Percentiles rank a stretch among this genome's conserved stretches.
Conservation (phyloP, 1,139 yeast species). For the Zygosaccharomyces pseudobailii region DNA sequence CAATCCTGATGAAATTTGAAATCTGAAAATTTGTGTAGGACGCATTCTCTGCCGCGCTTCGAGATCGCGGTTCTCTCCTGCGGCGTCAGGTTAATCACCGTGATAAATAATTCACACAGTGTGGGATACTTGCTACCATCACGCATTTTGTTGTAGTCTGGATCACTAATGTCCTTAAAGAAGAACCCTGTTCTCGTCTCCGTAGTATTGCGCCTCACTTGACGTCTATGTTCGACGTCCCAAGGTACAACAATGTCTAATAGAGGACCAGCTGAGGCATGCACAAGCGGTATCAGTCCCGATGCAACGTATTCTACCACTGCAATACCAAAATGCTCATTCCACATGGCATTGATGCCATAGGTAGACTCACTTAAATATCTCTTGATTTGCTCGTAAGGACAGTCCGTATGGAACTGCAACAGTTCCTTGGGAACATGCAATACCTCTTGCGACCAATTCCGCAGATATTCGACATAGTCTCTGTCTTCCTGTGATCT, state of each 20-base stretch:
- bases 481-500: conserved; percentile 63
- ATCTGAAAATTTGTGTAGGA: conserved; percentile 63
- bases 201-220: conserved; percentile 26
- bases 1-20: conserved; percentile 56
- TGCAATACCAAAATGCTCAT: conserved; percentile 97
- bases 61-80: conserved; percentile 44
- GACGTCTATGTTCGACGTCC: conserved; percentile 35
- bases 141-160: conserved; percentile 38
- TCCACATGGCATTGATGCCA: conserved; percentile 98
- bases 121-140: conserved; percentile 38
- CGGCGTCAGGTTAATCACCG: conserved; percentile 40
- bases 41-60: conserved; percentile 47
- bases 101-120: conserved; percentile 43
- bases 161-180: conserved; percentile 67
- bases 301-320: conserved; percentile 89
- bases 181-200: conserved; percentile 62
- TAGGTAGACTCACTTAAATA: conserved; percentile 57
- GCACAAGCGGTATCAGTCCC: conserved; percentile 84
- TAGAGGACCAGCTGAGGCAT: conserved; percentile 92
- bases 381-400: conserved; percentile 56
- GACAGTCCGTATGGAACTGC: conserved; percentile 70
- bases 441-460: conserved; percentile 41
- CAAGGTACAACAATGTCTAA: conserved; percentile 73
- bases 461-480: conserved; percentile 49
- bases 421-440: conserved; percentile 47